Base-by-base conservation (phyloP, 306 rosid genomes). In the Cucumis hystrix region DNA sequence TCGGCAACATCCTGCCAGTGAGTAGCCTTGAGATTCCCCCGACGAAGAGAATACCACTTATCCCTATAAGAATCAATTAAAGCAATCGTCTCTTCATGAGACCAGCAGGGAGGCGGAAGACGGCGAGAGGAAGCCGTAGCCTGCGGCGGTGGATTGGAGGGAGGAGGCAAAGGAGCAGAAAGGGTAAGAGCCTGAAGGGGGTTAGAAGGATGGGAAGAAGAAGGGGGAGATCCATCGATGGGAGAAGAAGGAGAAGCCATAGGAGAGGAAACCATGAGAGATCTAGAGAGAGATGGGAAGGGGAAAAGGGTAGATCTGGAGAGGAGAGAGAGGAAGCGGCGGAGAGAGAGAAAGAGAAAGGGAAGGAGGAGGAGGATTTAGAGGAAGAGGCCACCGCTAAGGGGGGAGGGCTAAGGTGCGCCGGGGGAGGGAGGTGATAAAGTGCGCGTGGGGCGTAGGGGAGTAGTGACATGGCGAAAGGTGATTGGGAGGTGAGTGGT, bases 1-100 rank as follows among this genome's bases (percentile, higher is more conserved):
- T 94, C 96, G 25, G 98, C 97, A 16, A 94, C 98, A 71, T 91
- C 98, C 30, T 94, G 98, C 98, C 98, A 94, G 82, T 94, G 98
- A 9, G 91, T 88, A 0, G 98, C 96, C 64, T 92, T 94, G 54
- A 94, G 91, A 47, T 94, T 94, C 3, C 94, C 93, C 5, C 98
- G 91, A 57, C 97, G 92, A 7, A 94, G 97, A 12, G 98, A 90
- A 65, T 91, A 91, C 97, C 97, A 94, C 78, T 91, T 94, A 25
- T 94, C 93, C 9, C 96, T 89, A 80, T 94, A 94, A 0, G 93
- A 85, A 63, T 94, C 97, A 80, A 93, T 93, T 45, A 93, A 84
- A 6, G 98, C 97, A 6, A 88, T 79, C 8, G 98, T 93, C 88
- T 94, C 97, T 2, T 93, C 98, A 9, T 86, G 94, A 0, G 95